Evolutionary conservation across 2,329 filamentous ascomycete species (phyloP), one percentile per base, ranked within the genome.

Genomic region (Dactylella cylindrospora): DNA sequence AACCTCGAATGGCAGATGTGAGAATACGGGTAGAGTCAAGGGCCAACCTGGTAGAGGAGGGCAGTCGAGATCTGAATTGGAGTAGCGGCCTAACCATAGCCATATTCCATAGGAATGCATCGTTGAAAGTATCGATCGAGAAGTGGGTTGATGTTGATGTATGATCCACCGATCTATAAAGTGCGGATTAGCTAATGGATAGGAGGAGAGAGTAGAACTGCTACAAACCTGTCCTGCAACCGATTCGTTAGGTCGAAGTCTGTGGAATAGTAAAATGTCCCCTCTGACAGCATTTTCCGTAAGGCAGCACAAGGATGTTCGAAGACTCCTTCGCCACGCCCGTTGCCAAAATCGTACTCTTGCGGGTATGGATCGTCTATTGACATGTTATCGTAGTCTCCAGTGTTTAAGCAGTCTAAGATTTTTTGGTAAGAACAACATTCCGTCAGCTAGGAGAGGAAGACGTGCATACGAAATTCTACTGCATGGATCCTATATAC

Each of bases 181-280:
- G 3, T 29, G 12, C 1, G n/a, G 17, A 35, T 38, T 23, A 23
- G 40, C 39, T 15, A 47, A 28, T 32, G 25, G 22, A 35, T 10
- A 1, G 8, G 3, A 22, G 38, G 12, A 28, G n/a, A 10, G 13
- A 8, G 10, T 15, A 6, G 39, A 13, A 23, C 8, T 12, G 12
- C 31, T 36, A 28, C 52, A 50, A 49, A 89, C 81, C 91, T 84
- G 70, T 96, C 86, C 73, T 98, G 93, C 65, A 97, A 76, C 67
- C 93, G 82, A 73, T 95, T 90, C 2, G 93, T 98, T 41, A 98
- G 77, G 71, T 98, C 91, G 72, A 98, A 98, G 73, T 97, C 90
- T n/a, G 89, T 88, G 71, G 90, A 96, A 75, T 96, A 98, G 73
- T 97, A 98, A 72, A 98, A 98, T 23, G 86, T 95, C 20, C 91